Percentiles rank a stretch among this genome's conserved stretches.
Conservation (phyloP, 2,329 filamentous ascomycete genomes). For the Niveomyces coronatus region DNA sequence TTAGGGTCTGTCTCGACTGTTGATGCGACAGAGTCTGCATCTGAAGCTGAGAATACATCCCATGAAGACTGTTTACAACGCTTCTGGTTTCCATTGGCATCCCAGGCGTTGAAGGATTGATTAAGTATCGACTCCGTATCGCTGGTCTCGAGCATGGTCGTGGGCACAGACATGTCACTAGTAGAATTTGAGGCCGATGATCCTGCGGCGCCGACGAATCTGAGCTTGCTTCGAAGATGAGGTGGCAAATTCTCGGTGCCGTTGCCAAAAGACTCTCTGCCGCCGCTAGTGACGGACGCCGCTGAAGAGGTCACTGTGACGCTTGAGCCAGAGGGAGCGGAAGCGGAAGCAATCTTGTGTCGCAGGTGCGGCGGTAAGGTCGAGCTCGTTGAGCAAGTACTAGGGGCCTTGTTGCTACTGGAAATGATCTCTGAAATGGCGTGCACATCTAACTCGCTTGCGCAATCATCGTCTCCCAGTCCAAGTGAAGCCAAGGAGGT, state of each 20-base stretch:
- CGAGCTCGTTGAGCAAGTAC: background rate
- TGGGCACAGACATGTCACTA: background rate
- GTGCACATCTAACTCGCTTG: background rate
- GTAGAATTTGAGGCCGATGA: background rate
- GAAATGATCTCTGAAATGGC: background rate
- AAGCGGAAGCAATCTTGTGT: background rate
- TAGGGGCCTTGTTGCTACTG: no score
- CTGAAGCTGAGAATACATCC: background rate
- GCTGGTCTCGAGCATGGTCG: conserved; percentile 1
- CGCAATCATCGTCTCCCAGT: conserved; percentile 9
- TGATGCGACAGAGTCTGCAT: background rate
- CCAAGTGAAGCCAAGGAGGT: conserved; percentile 16
- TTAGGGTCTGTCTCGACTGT: conserved; percentile 1
- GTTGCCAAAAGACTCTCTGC: conserved; percentile 3
- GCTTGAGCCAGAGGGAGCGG: background rate
- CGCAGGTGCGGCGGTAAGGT: conserved; percentile 9
- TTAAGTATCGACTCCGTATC: background rate
- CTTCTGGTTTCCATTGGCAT: background rate
- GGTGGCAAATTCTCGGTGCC: background rate
- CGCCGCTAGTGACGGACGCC: background rate
- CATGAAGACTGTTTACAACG: background rate
- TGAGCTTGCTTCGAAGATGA: conserved; percentile 1
- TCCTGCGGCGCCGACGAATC: background rate
- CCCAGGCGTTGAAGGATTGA: conserved; percentile 7
- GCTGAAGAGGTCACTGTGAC: background rate